A percentile compares a stretch with the other conserved stretches of the same genome.
These are phyloP conservation scores for Aristolochia contorta DNA, from an alignment of 164 flowering plant genomes.

Conservation along the genomic window DNA sequence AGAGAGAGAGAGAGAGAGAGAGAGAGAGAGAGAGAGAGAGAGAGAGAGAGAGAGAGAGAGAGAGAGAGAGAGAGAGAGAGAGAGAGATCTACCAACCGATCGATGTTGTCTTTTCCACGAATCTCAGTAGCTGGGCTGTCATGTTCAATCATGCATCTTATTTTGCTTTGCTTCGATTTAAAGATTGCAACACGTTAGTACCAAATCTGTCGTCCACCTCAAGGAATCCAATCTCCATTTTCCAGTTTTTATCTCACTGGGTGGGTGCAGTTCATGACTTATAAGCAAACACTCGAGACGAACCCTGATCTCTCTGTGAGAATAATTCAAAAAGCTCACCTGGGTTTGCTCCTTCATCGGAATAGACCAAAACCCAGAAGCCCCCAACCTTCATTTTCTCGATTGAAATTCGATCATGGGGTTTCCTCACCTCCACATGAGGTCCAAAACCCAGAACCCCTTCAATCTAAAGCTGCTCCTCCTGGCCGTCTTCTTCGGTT, in stretches of 20 bases:
- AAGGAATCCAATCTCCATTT: constrained; percentile 1
- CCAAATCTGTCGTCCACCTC: constrained; percentile 1
- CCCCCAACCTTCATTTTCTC: not conserved
- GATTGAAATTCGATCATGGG: constrained; percentile 1
- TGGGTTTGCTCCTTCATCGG: not conserved
- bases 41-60: too few relatives aligned
- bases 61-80: too few relatives aligned
- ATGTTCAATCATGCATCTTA: constrained; percentile 20
- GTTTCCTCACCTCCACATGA: constrained; percentile 18
- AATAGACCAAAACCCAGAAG: too few relatives aligned
- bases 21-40: too few relatives aligned
- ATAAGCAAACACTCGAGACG: not conserved
- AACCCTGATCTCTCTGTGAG: not conserved
- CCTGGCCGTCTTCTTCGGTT: constrained; percentile 28
- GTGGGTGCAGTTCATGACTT: not conserved
- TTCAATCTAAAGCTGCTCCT: constrained; percentile 33
- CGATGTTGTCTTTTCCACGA: constrained; percentile 4
- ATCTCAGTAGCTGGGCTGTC: constrained; percentile 30
- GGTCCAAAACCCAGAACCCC: constrained; percentile 30
- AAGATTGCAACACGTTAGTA: constrained; percentile 15
- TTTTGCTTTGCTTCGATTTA: constrained; percentile 27
- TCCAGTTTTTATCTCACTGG: not conserved
- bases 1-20: too few relatives aligned
- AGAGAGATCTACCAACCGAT: too few relatives aligned
- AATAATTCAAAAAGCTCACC: not conserved